Evolutionary conservation across 192 early-diverging fungal species (phyloP).

Genomic region (Rhizophagus prolifer): DNA sequence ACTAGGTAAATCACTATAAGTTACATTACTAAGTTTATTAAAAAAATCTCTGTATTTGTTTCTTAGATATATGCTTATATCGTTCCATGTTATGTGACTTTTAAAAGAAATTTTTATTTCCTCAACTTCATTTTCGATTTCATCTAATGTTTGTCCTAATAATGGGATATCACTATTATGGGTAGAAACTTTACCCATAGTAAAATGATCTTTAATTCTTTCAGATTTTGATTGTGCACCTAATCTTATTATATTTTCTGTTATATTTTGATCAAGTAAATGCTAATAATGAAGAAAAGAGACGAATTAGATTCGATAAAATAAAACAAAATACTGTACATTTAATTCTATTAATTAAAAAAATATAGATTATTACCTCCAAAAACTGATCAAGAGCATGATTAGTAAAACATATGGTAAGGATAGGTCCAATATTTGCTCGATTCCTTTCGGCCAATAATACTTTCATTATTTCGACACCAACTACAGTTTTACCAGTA

Average conservation of each 20-base stretch:
- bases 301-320: too few relatives aligned
- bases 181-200: constrained; percentile 7
- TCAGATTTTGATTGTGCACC: constrained; percentile 43
- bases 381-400: constrained; percentile 65
- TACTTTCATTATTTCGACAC: constrained; percentile 48
- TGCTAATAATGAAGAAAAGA: not conserved
- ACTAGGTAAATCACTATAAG: not conserved
- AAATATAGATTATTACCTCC: constrained; percentile 14
- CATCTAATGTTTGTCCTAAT: not conserved
- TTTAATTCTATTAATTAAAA: not conserved
- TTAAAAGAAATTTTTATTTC: constrained; percentile 24
- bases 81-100: constrained; percentile 17
- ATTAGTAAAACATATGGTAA: constrained; percentile 60
- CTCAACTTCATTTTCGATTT: constrained; percentile 3
- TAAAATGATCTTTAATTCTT: constrained; percentile 27
- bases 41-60: constrained; percentile 4
- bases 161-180: not conserved
- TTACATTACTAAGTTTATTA: constrained; percentile 8
- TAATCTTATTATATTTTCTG: constrained; percentile 45
- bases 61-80: constrained; percentile 11
- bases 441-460: constrained; percentile 35
- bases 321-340: too few relatives aligned
- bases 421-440: constrained; percentile 43
- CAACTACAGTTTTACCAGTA: constrained; percentile 54
- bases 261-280: constrained; percentile 36